Base-by-base conservation (phyloP, 495 filamentous ascomycete species). In the Penicillium arizonense region DNA sequence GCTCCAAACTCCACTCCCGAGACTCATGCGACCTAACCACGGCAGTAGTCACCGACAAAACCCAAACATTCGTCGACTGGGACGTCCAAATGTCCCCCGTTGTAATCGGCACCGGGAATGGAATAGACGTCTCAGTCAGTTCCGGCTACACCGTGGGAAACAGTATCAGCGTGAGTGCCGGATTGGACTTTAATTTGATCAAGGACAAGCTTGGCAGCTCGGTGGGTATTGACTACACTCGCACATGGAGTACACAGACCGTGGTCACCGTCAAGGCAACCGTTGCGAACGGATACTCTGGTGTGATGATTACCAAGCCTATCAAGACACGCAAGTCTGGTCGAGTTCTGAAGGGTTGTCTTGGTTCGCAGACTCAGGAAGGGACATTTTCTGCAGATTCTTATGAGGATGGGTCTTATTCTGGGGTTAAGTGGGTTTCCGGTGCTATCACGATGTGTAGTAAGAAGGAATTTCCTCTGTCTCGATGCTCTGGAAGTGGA, bases 31-130 rank as follows among this genome's bases (percentile, higher is more conserved):
- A 41, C n/a, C 6, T 28, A 18, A 42, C 21, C 13, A 42, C 39
- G 1, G 51, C 51, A 13, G 43, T 53, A 2, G 40, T 53, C 1
- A 47, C 44, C 16, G 51, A 53, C 13, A 18, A 14, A 21, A 35
- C 51, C 4, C 36, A 53, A 16, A 53, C 51, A 11, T 53, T 53
- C 28, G 37, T 53, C 8, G 51, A 53, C 44, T 53, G 51, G 51
- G 51, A 53, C 20, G 51, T 53, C n/a, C 51, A 53, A 30, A 53
- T 53, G 51, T 53, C 51, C 10, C 51, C 51, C 26, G 51, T 53
- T 21, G 51, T 53, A 7, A 53, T 53, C 26, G 51, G 51, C 28
- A 41, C 36, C 26, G 51, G 51, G 21, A 35, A 10, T n/a, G 51
- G 51, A 12, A 47, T 53, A 11, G 51, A 53, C 16, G 51, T 53